These are phyloP conservation scores for Pseudocercospora pini-densiflorae DNA, from an alignment of 2,329 filamentous ascomycete species.

Conservation along the genomic window DNA sequence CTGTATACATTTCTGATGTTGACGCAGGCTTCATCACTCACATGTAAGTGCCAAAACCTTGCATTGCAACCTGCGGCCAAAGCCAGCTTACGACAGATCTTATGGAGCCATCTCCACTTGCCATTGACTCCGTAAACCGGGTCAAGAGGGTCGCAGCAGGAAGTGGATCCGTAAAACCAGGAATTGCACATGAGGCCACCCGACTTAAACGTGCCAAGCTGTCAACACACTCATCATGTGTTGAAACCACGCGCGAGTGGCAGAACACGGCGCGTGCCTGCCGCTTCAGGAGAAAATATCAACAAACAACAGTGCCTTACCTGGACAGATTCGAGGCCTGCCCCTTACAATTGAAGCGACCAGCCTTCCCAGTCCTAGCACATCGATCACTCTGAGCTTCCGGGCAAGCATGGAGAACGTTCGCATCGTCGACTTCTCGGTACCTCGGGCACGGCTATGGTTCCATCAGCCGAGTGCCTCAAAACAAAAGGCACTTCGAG, in stretches of 20 bases:
- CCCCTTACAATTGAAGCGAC: background rate
- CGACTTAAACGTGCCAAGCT: constrained; percentile 5
- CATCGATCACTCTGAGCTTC: constrained; percentile 3
- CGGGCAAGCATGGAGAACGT: background rate
- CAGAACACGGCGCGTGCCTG: background rate
- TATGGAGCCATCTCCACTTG: background rate
- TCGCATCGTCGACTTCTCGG: constrained; percentile 3
- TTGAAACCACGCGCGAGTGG: background rate
- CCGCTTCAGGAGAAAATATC: background rate
- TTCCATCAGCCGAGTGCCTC: background rate
- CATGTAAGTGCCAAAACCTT: background rate
- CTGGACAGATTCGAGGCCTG: background rate
- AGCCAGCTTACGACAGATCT: constrained; percentile 1
- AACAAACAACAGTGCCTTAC: background rate
- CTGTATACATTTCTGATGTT: background rate
- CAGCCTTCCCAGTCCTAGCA: background rate
- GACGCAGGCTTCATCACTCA: background rate
- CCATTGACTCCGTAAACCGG: background rate
- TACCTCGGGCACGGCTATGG: background rate
- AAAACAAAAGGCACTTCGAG: background rate
- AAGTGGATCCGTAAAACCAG: background rate
- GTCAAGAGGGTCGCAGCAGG: background rate
- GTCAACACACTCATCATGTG: background rate
- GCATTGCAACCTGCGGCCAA: background rate
- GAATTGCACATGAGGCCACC: background rate